Base-by-base conservation (phyloP, 1,139 yeast species). In the Wickerhamomyces sp. region DNA sequence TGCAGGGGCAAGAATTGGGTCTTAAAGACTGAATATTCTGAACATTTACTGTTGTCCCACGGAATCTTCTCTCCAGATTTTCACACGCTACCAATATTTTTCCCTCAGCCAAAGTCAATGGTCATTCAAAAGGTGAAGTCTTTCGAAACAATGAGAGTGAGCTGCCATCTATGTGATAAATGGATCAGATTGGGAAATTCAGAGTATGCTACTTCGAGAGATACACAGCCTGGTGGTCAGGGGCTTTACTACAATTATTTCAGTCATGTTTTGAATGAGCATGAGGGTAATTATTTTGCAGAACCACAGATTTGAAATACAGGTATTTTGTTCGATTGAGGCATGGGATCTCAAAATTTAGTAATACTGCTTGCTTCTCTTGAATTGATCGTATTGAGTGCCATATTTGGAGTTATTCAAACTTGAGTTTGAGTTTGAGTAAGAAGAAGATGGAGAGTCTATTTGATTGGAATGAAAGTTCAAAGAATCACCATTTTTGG, bases 1-100 rank as follows among this genome's bases (percentile, higher is more conserved):
- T 54, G 59, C 30, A 41, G 45, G 12, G 52, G 50, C 2, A 32
- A 38, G 19, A 48, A 51, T 16, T 52, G 59, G 59, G 29, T 50
- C 9, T 15, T 27, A 4, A 44, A 39, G 23, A 1, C 7, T 3
- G 20, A 37, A 4, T 48, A 40, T 28, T 27, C 38, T 4, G 34
- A 40, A 2, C 59, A 54, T 40, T 35, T 54, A 23, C 41, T 50
- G 8, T 39, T 51, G 14, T 46, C 51, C 1, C 59, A 54, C 38
- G 59, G 59, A 10, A 37, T 54, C 14, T 26, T 49, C n/a, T 19
- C 40, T 4, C 22, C 32, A 15, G 33, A 38, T 3, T 33, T 29
- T 9, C 21, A 15, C 5, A 23, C 24, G n/a, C 19, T 16, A 5
- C 32, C 37, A 5, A 23, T 27, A n/a, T 28, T 49, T 4, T 28